These are phyloP conservation scores for Oenanthe javanica DNA, from an alignment of 140 eudicot species.

Conservation along the genomic window DNA sequence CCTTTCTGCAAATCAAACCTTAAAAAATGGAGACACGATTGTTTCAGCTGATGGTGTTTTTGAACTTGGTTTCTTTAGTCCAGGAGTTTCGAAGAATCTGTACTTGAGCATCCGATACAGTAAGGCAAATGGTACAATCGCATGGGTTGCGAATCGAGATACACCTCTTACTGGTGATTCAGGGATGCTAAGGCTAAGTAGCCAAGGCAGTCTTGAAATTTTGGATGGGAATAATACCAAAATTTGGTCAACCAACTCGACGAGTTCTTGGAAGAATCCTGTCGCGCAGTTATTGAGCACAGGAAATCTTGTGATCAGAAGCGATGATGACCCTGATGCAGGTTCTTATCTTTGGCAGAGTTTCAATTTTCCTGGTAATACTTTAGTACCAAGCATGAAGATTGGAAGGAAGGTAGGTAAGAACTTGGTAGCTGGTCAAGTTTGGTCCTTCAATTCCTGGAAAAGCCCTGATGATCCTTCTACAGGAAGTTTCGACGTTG, in stretches of 20 bases:
- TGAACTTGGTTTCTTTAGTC: conserved; percentile 19
- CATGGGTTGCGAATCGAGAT: conserved; percentile 26
- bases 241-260: conserved; percentile 22
- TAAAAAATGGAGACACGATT: neutral
- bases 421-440: conserved; percentile 16
- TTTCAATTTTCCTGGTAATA: conserved; percentile 26
- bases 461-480: conserved; percentile 34
- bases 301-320: conserved; percentile 39
- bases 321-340: neutral
- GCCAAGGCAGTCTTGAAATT: conserved; percentile 23
- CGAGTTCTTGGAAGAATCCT: neutral
- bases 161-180: conserved; percentile 6
- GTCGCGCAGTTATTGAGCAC: conserved; percentile 22
- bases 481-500: conserved; percentile 17
- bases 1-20: neutral
- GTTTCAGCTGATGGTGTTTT: neutral
- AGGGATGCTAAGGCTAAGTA: conserved; percentile 8
- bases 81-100: neutral
- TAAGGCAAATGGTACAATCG: neutral
- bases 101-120: conserved; percentile 18
- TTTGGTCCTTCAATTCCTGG: conserved; percentile 25
- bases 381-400: conserved; percentile 28
- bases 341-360: conserved; percentile 27
- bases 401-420: conserved; percentile 29
- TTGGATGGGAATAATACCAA: neutral